phyloP scores from a whole-genome alignment of 495 filamentous ascomycete species.

The Endocarpon pusillum region DNA sequence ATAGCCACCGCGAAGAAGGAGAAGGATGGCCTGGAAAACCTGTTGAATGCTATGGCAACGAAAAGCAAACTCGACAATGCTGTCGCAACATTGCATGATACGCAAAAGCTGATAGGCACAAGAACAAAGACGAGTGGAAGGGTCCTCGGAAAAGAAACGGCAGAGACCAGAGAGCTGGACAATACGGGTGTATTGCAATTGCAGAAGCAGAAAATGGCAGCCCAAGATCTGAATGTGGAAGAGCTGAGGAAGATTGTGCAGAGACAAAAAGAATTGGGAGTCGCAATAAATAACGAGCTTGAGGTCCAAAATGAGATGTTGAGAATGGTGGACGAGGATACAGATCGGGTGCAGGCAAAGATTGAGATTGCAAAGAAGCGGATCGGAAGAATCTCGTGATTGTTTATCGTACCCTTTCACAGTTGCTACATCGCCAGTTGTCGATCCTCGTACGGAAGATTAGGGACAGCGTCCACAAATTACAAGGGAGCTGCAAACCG shows the following conservation, averaged over 20 bases:
- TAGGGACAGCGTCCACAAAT: too few species aligned
- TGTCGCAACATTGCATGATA: slow-evolving; percentile 36
- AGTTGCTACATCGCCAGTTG: too few species aligned
- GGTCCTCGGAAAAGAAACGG: slow-evolving; percentile 79
- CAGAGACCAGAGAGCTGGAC: slow-evolving; percentile 72
- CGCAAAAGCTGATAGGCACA: slow-evolving; percentile 29
- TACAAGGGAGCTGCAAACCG: too few species aligned
- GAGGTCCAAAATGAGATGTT: slow-evolving; percentile 72
- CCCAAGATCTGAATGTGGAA: slow-evolving; percentile 72
- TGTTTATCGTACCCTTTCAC: slow-evolving; percentile 1
- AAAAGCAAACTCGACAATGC: slow-evolving; percentile 31
- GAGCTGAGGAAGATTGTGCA: slow-evolving; percentile 58
- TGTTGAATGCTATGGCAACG: slow-evolving; percentile 54
- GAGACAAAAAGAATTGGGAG: slow-evolving; percentile 71
- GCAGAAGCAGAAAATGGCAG: slow-evolving; percentile 64
- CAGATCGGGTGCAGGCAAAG: slow-evolving; percentile 54
- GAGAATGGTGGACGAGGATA: slow-evolving; percentile 56
- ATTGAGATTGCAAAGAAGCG: slow-evolving; percentile 24
- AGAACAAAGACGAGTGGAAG: slow-evolving; percentile 31
- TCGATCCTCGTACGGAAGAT: too few species aligned
- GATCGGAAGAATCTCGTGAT: slow-evolving; percentile 2
- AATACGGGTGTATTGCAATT: slow-evolving; percentile 78
- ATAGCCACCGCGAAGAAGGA: slow-evolving; percentile 64
- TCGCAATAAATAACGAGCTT: slow-evolving; percentile 72
- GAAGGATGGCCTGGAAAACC: slow-evolving; percentile 67